A percentile compares a stretch with the other conserved stretches of the same genome.
Evolutionary conservation across 371 early-diverging fungal species (phyloP).

Genomic region (Mucor ambiguus): DNA sequence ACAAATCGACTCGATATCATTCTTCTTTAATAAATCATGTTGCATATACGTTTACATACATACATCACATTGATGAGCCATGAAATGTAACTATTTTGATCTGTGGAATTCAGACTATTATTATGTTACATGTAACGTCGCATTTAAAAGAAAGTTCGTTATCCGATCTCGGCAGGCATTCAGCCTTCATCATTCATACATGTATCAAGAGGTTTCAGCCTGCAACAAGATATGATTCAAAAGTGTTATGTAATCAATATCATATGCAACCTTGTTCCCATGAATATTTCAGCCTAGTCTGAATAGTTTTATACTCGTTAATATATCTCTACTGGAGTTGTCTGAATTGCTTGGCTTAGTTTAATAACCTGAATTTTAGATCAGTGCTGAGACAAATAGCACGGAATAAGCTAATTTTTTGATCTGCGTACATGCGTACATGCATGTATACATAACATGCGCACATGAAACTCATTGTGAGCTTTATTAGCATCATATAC

Average conservation of each 20-base stretch:
- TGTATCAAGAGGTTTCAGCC: no score
- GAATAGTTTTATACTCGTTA: no score
- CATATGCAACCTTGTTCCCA: no score
- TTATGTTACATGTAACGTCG: constrained; percentile 5
- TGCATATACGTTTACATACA: background rate
- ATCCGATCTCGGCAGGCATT: constrained; percentile 1
- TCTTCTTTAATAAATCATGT: constrained; percentile 3
- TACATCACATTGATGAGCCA: background rate
- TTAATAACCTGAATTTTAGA: background rate
- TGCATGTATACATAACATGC: background rate
- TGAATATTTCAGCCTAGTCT: no score
- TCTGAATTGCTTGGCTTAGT: background rate
- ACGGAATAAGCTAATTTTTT: background rate
- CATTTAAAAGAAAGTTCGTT: background rate
- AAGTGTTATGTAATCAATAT: no score
- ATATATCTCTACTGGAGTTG: no score
- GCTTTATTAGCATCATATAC: background rate
- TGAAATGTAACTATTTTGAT: constrained; percentile 7
- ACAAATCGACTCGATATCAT: constrained; percentile 1
- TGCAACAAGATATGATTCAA: no score
- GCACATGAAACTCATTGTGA: background rate
- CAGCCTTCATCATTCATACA: background rate
- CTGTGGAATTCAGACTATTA: constrained; percentile 3
- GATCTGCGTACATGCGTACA: background rate
- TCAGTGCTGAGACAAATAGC: background rate